Evolutionary conservation across 257 asterid species (phyloP).

Genomic region (Ophiorrhiza pumila): DNA sequence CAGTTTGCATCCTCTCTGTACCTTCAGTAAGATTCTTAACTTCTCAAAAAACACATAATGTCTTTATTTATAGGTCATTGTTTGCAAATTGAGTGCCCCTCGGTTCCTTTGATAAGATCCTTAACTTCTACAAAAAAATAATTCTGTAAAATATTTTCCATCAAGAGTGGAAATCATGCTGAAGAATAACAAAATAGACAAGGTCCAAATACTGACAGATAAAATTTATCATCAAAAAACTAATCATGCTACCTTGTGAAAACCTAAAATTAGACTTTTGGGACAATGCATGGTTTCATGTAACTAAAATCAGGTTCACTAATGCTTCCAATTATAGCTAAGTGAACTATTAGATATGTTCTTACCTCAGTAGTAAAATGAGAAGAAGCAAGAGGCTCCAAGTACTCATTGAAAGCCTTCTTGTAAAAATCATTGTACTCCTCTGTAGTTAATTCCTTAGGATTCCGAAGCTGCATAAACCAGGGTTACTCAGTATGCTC

Average conservation of each 20-base stretch:
- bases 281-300: background rate
- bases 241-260: background rate
- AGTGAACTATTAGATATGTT: background rate
- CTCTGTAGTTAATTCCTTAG: constrained; percentile 86
- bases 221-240: background rate
- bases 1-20: too few species aligned
- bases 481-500: constrained; percentile 2
- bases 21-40: too few species aligned
- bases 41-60: too few species aligned
- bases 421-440: constrained; percentile 92
- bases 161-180: background rate
- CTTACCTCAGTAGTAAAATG: constrained; percentile 95
- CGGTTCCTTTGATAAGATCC: background rate
- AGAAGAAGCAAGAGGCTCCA: constrained; percentile 96
- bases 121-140: too few species aligned
- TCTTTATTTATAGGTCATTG: background rate
- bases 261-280: background rate
- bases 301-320: background rate
- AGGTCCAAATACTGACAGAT: background rate
- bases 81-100: background rate
- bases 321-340: background rate
- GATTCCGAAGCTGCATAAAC: constrained; percentile 78
- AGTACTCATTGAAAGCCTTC: constrained; percentile 79
- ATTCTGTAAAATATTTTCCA: background rate
- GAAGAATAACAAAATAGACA: background rate